Percentiles rank a stretch among this genome's conserved stretches.
Conservation (phyloP, 805 yeast species). For the Starmerella apis region DNA sequence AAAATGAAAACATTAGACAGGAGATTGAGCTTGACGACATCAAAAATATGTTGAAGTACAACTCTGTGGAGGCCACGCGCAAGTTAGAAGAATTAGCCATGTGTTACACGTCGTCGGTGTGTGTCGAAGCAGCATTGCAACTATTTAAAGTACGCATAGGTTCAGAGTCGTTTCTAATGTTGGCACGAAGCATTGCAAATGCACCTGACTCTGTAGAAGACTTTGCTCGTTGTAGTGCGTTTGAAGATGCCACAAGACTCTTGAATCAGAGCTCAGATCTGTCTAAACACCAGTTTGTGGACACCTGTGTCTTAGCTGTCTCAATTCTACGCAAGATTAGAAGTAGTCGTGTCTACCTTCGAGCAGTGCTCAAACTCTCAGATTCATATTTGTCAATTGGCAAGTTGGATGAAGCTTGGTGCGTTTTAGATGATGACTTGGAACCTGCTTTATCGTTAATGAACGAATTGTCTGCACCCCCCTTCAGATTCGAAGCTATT, state of each 20-base stretch:
- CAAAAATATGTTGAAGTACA: background rate
- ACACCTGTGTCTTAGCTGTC: background rate
- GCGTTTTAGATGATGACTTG: background rate
- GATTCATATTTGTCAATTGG: background rate
- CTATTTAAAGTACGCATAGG: background rate
- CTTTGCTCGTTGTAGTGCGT: background rate
- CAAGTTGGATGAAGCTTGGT: background rate
- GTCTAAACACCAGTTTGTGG: background rate
- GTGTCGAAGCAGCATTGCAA: conserved; percentile 11
- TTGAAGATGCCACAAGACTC: background rate
- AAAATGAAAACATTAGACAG: conserved; percentile 27
- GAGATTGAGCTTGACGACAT: conserved; percentile 19
- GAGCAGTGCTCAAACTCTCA: background rate
- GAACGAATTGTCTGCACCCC: background rate
- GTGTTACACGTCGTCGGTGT: background rate
- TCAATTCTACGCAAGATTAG: background rate
- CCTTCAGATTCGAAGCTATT: background rate
- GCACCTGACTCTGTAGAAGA: conserved; percentile 1
- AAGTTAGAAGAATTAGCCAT: conserved; percentile 7
- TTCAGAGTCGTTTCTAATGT: background rate
- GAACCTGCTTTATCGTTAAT: background rate
- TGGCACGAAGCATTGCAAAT: background rate
- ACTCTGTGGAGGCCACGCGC: background rate
- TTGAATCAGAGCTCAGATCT: background rate
- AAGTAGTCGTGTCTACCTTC: background rate